Base-by-base conservation (phyloP, 2,329 filamentous ascomycete genomes). In the Fusarium brevicatenulatum region DNA sequence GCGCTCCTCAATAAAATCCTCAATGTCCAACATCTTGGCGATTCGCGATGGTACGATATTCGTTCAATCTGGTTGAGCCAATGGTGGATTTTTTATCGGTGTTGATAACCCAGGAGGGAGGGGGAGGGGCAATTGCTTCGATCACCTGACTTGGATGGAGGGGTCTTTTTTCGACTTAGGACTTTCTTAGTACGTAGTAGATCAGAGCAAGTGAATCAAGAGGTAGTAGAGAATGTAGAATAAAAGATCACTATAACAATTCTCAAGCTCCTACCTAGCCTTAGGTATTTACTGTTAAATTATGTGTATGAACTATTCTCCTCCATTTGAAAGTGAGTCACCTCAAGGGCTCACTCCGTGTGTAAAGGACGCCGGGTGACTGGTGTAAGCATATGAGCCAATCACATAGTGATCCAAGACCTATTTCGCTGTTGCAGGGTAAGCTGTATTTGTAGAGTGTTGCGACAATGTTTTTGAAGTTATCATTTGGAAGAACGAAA, bases 1-100 rank as follows among this genome's bases (percentile, higher is more conserved):
- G 78, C 95, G 93, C 83, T 98, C 94, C 81, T 89, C 84, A 79
- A 95, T 92, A 81, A 95, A 94, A 80, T 95, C 93, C 76, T 89
- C 87, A 63, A 94, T 87, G 85, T 95, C 93, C 76, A 94, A 87
- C 92, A 94, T 94, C 39, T 70, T 83, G 77, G 63, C 66, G 62
- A 56, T 57, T 70, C 65, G 36, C 40, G 43, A 66, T 70, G 63
- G 64, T 77, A 68, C 58, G 63, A 70, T 75, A 58, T 65, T 66
- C 37, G 58, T 59, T 67, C 61, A 40, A 30, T 59, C 34, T 70
- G 32, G 65, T 72, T 50, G 66, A 68, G 62, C 63, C 61, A 53
- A 57, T 49, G 64, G 68, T 71, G 68, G 71, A 72, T 72, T 78
- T 78, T 78, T 75, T 71, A 60, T 63, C 59, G 36, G 70, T 61